Conservation (phyloP, 1,284 basidiomycete genomes). For the Ceratobasidium papillatum region DNA sequence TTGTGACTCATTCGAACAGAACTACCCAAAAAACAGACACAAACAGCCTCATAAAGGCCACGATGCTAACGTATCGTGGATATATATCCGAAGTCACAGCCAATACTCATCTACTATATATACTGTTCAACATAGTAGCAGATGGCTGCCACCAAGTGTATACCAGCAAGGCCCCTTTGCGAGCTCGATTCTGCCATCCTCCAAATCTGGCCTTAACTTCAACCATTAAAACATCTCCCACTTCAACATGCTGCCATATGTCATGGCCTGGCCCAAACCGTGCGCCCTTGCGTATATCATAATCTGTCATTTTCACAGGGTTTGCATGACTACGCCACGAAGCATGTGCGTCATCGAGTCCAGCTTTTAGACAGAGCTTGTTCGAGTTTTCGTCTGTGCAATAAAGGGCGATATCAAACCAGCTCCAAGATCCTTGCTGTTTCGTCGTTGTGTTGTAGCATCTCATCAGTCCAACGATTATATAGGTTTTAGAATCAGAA, state of each 20-base stretch:
- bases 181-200: constrained; percentile 7
- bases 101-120: background rate
- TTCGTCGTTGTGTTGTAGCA: background rate
- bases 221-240: constrained; percentile 15
- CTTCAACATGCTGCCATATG: constrained; percentile 6
- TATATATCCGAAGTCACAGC: background rate
- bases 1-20: no score
- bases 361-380: background rate
- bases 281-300: background rate
- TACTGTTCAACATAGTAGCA: background rate
- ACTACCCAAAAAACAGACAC: no score
- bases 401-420: constrained; percentile 22
- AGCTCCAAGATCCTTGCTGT: constrained; percentile 33
- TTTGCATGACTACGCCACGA: constrained; percentile 13
- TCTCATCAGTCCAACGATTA: background rate
- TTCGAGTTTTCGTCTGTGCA: background rate
- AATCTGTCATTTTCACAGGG: background rate
- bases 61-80: no score
- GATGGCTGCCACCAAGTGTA: constrained; percentile 34
- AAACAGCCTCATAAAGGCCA: no score
- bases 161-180: background rate
- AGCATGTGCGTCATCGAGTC: background rate
- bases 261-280: background rate
- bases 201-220: background rate
- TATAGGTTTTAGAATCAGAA: no score